Base-by-base conservation (phyloP, 768 basidiomycete genomes). In the Leucosporidium yakuticum region DNA sequence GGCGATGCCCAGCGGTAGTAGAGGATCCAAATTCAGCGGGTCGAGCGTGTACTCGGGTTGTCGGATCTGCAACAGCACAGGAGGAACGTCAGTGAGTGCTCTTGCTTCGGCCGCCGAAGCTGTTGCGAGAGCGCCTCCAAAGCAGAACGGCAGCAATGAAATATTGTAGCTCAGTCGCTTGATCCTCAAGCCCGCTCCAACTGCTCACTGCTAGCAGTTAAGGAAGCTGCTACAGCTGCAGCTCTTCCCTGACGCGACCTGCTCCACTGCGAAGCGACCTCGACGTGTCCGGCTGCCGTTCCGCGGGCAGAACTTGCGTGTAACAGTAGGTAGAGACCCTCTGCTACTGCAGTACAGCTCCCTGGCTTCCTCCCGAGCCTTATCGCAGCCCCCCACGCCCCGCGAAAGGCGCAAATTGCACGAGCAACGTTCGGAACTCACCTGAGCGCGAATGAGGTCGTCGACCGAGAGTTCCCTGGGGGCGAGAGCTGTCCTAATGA, bases 1-100 rank as follows among this genome's bases (percentile, higher is more conserved):
- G 36, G 64, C 77, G 48, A 81, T 77, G 23, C 80, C 80, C 12
- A 65, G 21, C 15, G 70, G 68, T 9, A 81, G 75, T 31, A 79
- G 68, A 4, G 70, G 68, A 62, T 81, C 80, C 27, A 79, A 75
- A n/a, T 77, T 76, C 2, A 67, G 61, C 31, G 75, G 70, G 62
- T 67, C 60, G 47, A 71, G 56, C 0, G 44, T 39, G 34, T 58
- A 44, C 11, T 64, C 15, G 0, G 67, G 67, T 50, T 68, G 65
- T 21, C 55, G 64, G 36, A 65, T 56, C 70, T 71, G 62, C 2
- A 2, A 17, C 1, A 21, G 2, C 3, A 1, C 2, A 15, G 19
- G 3, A 25, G 15, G 1, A 23, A 1, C 15, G 58, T 47, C 19
- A 44, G 39, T 15, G 39, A 15, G 19, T 3, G 59, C 15, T 11